phyloP scores from a whole-genome alignment of 2,329 filamentous ascomycete genomes.

The Albophoma yamanashiensis region DNA sequence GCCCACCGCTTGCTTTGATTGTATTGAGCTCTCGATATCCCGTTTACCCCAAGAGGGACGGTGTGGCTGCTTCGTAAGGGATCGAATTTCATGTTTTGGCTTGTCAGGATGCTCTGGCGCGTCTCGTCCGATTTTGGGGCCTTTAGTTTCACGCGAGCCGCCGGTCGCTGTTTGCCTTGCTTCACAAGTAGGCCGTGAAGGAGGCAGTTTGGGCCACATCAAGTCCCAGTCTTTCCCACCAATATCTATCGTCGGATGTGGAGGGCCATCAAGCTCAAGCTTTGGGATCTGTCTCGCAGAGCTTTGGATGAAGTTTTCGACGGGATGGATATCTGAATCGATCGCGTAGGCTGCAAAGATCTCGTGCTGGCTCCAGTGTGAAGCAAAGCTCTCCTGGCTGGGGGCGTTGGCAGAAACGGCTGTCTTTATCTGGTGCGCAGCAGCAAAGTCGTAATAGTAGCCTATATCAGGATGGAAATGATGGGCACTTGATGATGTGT shows the following conservation, averaged over 20 bases:
- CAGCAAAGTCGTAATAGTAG: background rate
- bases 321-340: background rate
- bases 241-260: background rate
- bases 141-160: background rate
- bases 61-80: background rate
- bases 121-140: background rate
- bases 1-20: background rate
- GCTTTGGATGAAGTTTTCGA: background rate
- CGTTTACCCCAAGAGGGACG: background rate
- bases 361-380: background rate
- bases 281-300: background rate
- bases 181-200: background rate
- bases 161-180: background rate
- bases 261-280: background rate
- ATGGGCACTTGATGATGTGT: background rate
- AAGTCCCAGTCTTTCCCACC: background rate
- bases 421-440: background rate
- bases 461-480: background rate
- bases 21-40: background rate
- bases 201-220: background rate
- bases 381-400: background rate
- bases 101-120: background rate
- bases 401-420: background rate
- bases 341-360: background rate
- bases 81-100: background rate